These are phyloP conservation scores for Isatis lusitanica DNA, from an alignment of 441 rosid genomes.

Conservation along the genomic window DNA sequence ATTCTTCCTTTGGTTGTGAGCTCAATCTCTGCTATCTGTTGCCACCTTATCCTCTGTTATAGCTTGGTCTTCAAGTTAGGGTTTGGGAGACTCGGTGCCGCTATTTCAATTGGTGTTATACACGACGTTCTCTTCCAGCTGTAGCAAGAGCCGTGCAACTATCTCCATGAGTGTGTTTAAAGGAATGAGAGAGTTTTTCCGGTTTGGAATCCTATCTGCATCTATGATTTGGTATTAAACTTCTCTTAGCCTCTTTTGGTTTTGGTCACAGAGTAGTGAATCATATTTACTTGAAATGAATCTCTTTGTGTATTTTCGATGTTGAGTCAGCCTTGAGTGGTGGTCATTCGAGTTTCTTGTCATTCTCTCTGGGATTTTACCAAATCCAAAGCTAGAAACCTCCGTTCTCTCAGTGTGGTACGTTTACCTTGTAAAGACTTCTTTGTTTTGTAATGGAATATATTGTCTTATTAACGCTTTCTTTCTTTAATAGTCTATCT, in stretches of 20 bases:
- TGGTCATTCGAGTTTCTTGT: slow-evolving; percentile 71
- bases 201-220: slow-evolving; percentile 75
- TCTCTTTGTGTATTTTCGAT: slow-evolving; percentile 3
- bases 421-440: slow-evolving; percentile 9
- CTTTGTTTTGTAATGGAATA: neutral
- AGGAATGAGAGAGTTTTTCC: slow-evolving; percentile 66
- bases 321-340: slow-evolving; percentile 57
- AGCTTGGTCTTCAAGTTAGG: slow-evolving; percentile 54
- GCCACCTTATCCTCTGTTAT: slow-evolving; percentile 67
- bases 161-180: slow-evolving; percentile 50
- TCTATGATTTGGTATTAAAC: slow-evolving; percentile 81
- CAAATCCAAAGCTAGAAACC: slow-evolving; percentile 66
- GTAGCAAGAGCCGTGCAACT: slow-evolving; percentile 52
- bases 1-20: slow-evolving; percentile 61
- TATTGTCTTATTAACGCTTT: neutral
- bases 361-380: slow-evolving; percentile 58
- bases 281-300: neutral
- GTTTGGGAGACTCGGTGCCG: slow-evolving; percentile 59
- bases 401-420: slow-evolving; percentile 73
- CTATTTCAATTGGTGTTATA: slow-evolving; percentile 56
- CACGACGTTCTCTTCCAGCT: slow-evolving; percentile 56
- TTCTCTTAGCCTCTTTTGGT: neutral
- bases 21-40: slow-evolving; percentile 44
- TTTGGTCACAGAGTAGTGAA: too few species aligned
- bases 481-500: slow-evolving; percentile 44